These are phyloP conservation scores for Phaseolus coccineus DNA, from an alignment of 331 rosid species.

Conservation along the genomic window DNA sequence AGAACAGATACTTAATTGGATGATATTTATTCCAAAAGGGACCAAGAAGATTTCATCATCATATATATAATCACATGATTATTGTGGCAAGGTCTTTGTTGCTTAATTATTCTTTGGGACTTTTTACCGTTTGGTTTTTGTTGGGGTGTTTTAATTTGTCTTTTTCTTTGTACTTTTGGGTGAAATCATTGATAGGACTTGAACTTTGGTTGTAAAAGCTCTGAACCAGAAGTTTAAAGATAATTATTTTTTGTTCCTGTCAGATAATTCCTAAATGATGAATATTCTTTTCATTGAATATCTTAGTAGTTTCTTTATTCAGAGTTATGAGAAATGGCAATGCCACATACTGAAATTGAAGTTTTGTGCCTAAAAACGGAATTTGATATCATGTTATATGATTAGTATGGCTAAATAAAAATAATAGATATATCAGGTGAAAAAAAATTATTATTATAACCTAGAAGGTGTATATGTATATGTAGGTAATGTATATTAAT, in stretches of 20 bases:
- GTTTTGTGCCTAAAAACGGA: background rate
- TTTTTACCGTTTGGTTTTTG: background rate
- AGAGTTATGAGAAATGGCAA: background rate
- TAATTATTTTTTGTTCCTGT: background rate
- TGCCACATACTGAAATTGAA: background rate
- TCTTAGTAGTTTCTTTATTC: background rate
- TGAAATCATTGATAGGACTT: constrained; percentile 35
- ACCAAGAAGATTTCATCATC: constrained; percentile 25
- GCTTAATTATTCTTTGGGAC: background rate
- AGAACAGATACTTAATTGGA: constrained; percentile 40
- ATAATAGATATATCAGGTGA: background rate
- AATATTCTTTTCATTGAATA: constrained; percentile 1
- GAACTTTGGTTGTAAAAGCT: constrained; percentile 34
- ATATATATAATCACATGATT: constrained; percentile 4
- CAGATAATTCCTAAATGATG: background rate
- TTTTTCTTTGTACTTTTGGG: constrained; percentile 23
- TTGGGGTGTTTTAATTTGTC: constrained; percentile 29
- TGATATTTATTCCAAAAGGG: constrained; percentile 24
- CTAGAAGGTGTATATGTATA: too few relatives aligned
- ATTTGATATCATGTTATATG: background rate
- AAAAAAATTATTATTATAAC: too few relatives aligned
- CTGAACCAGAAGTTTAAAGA: constrained; percentile 13
- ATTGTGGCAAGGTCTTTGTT: constrained; percentile 31
- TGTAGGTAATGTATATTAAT: too few relatives aligned
- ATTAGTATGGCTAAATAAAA: background rate